Conservation (phyloP, 73 alveolate species). For the Halteria grandinella region DNA sequence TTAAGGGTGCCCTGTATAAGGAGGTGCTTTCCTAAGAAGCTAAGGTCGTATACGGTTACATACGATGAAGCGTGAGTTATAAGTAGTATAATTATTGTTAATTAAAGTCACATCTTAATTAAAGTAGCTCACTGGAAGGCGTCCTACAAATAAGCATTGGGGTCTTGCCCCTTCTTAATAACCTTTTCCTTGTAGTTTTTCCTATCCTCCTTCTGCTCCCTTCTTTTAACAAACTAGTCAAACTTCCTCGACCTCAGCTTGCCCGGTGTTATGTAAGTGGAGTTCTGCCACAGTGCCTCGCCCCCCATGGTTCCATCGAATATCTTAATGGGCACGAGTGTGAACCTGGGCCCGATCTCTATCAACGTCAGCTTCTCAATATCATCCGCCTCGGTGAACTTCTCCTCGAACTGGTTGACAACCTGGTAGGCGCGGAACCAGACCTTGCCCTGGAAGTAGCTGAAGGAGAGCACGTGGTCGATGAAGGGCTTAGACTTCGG, state of each 20-base stretch:
- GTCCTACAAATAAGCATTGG: slow-evolving; percentile 31
- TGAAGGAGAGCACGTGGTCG: slow-evolving; percentile 94
- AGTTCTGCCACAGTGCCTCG: slow-evolving; percentile 92
- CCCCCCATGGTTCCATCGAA: slow-evolving; percentile 93
- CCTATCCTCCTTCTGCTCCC: slow-evolving; percentile 29
- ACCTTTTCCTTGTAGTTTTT: not conserved
- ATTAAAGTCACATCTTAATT: not conserved
- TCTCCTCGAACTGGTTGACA: slow-evolving; percentile 81
- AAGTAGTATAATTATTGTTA: not conserved
- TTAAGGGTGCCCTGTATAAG: slow-evolving; percentile 12
- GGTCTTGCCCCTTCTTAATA: slow-evolving; percentile 16
- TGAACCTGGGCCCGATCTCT: slow-evolving; percentile 98
- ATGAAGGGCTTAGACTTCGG: slow-evolving; percentile 98
- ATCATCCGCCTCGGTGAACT: slow-evolving; percentile 85
- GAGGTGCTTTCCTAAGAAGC: slow-evolving; percentile 1
- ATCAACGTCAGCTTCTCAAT: slow-evolving; percentile 84
- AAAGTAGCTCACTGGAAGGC: slow-evolving; percentile 19
- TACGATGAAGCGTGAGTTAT: too few species aligned
- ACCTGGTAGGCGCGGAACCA: slow-evolving; percentile 96
- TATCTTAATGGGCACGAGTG: slow-evolving; percentile 86
- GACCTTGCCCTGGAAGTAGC: slow-evolving; percentile 78
- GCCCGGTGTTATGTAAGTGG: slow-evolving; percentile 86
- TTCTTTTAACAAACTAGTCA: slow-evolving; percentile 38
- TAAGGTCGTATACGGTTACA: not conserved
- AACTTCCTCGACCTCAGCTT: slow-evolving; percentile 62